Conservation (phyloP, 2,329 filamentous ascomycete species). For the Scedosporium apiospermum region DNA sequence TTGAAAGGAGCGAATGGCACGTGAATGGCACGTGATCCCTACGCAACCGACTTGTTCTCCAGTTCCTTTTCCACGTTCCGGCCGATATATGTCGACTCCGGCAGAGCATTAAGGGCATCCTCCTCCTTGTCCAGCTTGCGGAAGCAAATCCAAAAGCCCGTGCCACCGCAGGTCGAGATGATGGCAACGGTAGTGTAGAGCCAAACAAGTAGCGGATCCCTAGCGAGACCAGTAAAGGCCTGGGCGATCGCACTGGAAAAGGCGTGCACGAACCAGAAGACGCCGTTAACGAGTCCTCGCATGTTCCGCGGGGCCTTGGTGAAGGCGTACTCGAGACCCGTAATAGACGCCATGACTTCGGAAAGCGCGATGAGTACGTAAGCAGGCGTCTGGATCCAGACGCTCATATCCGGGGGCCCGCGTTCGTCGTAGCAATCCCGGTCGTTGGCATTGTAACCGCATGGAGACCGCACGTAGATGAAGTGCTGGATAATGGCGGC, state of each 20-base stretch:
- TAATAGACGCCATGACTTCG: constrained; percentile 41
- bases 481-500: constrained; percentile 46
- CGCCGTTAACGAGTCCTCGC: constrained; percentile 59
- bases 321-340: constrained; percentile 63
- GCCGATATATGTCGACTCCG: constrained; percentile 15
- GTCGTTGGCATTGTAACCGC: constrained; percentile 34
- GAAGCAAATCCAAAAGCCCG: constrained; percentile 63
- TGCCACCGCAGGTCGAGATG: constrained; percentile 51
- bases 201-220: constrained; percentile 61
- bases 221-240: constrained; percentile 31
- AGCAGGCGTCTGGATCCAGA: constrained; percentile 47
- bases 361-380: constrained; percentile 39
- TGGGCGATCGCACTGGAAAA: constrained; percentile 60
- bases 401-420: constrained; percentile 45
- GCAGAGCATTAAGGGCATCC: constrained; percentile 55
- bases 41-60: neutral
- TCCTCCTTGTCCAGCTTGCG: constrained; percentile 52
- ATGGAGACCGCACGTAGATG: constrained; percentile 55
- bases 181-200: constrained; percentile 62
- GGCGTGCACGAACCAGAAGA: constrained; percentile 60
- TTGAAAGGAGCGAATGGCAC: no score
- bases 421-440: constrained; percentile 16
- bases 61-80: neutral
- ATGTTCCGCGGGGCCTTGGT: constrained; percentile 70
- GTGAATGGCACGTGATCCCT: neutral